Evolutionary conservation across 2,329 filamentous ascomycete species (phyloP).

Genomic region (Ophiostoma pallidulum): DNA sequence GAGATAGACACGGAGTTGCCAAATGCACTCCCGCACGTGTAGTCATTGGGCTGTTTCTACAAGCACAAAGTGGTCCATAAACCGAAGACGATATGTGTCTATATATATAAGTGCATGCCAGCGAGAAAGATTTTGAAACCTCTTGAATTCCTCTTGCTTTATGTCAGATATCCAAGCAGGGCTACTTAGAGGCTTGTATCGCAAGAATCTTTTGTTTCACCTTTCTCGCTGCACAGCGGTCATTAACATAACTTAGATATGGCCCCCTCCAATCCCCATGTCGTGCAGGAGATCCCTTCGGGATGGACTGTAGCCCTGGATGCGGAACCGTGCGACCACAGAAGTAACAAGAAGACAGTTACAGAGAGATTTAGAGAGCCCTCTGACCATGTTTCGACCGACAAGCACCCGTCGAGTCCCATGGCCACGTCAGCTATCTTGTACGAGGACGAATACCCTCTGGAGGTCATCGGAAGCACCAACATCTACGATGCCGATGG

Average conservation of each 20-base stretch:
- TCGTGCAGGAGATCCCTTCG: background rate
- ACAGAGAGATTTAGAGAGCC: background rate
- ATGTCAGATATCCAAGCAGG: too few relatives aligned
- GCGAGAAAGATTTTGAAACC: background rate
- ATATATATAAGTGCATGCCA: too few relatives aligned
- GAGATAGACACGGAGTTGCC: too few relatives aligned
- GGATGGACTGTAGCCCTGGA: background rate
- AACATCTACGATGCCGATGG: slow-evolving; percentile 12
- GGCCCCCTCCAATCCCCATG: background rate
- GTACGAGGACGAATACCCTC: background rate
- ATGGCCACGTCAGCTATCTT: background rate
- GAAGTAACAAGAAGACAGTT: background rate
- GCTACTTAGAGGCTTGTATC: too few relatives aligned
- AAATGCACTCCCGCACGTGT: too few relatives aligned
- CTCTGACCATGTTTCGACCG: background rate
- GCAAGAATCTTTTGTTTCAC: too few relatives aligned
- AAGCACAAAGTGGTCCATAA: too few relatives aligned
- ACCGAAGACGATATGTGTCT: too few relatives aligned
- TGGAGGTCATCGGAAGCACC: slow-evolving; percentile 12
- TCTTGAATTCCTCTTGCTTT: too few relatives aligned
- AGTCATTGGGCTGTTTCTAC: too few relatives aligned
- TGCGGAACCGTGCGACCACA: background rate
- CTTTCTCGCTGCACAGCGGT: background rate
- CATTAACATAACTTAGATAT: background rate
- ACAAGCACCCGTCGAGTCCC: background rate